phyloP scores from a whole-genome alignment of 75 land plant species.

The Isoetes taiwanensis region DNA sequence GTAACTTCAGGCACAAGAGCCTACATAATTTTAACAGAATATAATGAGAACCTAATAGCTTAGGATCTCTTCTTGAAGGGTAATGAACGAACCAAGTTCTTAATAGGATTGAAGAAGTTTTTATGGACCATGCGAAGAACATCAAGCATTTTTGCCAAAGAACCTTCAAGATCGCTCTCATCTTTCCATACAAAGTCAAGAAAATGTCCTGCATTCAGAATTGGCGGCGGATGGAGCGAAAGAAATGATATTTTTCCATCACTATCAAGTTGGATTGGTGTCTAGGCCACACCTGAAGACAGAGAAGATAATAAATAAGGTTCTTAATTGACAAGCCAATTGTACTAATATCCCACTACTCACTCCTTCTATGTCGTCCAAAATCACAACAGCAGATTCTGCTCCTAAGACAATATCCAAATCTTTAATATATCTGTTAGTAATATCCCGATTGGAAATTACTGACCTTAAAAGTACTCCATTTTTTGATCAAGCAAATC shows the following conservation, averaged over 20 bases:
- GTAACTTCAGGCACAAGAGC: no score
- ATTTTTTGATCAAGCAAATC: constrained; percentile 68
- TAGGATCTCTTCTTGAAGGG: no score
- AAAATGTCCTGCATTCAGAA: background rate
- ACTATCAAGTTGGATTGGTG: background rate
- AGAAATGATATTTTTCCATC: background rate
- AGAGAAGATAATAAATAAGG: background rate
- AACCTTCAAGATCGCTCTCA: constrained; percentile 1
- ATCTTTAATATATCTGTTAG: constrained; percentile 70
- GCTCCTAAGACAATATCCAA: constrained; percentile 87
- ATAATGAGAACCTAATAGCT: no score
- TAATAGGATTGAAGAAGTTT: background rate
- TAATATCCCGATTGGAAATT: constrained; percentile 79
- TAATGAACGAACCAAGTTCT: no score
- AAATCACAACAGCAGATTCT: constrained; percentile 77
- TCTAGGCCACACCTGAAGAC: constrained; percentile 28
- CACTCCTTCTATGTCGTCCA: constrained; percentile 90
- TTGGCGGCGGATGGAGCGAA: background rate
- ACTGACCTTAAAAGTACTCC: constrained; percentile 53
- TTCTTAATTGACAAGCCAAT: no score
- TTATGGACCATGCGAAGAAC: background rate
- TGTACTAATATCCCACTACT: no score
- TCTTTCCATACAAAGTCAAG: background rate
- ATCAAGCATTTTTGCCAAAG: background rate
- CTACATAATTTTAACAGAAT: no score